Base-by-base conservation (phyloP, 495 filamentous ascomycete genomes). In the Amniculicola lignicola region DNA sequence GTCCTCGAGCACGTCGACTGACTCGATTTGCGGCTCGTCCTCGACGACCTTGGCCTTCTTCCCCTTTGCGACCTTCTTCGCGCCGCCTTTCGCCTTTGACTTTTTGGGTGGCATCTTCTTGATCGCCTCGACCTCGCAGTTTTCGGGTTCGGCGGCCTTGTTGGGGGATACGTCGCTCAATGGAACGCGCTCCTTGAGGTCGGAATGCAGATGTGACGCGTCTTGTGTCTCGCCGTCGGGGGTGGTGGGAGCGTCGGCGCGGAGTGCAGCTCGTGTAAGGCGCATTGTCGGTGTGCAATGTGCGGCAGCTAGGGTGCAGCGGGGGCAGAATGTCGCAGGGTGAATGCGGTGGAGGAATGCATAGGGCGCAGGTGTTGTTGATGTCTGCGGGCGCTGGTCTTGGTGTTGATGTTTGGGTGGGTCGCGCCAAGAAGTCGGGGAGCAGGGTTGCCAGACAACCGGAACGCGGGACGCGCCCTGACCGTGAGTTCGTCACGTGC, bases 121-220 rank as follows among this genome's bases (percentile, higher is more conserved):
- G n/a, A 39, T 16, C 16, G 51, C 42, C 10, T 64, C 25, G 5
- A 46, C 51, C 4, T 14, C 2, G n/a, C n/a, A n/a, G 19, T 31
- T 43, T 16, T 24, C 28, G 12, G 36, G 33, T 31, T 55, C 59
- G 39, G 22, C 11, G 24, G 33, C 22, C n/a, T 48, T 37, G 55
- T 66, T 66, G 24, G 37, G 38, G 27, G 58, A 62, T 5, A 66
- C 49, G 27, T 62, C 63, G 51, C 54, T 55, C 41, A 66, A 53
- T 42, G 63, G 59, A 38, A 59, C 51, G 50, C 63, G 63, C 37
- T 52, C 54, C 27, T 53, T 49, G 19, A 21, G 6, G 14, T 31
- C 22, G 31, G 48, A 18, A 18, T 15, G 58, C n/a, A n/a, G 57
- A 23, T 38, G 46, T 48, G 52, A 51, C 59, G 53, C 59, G 44